Base-by-base conservation (phyloP, 768 basidiomycete genomes). In the Floccularia luteovirens region DNA sequence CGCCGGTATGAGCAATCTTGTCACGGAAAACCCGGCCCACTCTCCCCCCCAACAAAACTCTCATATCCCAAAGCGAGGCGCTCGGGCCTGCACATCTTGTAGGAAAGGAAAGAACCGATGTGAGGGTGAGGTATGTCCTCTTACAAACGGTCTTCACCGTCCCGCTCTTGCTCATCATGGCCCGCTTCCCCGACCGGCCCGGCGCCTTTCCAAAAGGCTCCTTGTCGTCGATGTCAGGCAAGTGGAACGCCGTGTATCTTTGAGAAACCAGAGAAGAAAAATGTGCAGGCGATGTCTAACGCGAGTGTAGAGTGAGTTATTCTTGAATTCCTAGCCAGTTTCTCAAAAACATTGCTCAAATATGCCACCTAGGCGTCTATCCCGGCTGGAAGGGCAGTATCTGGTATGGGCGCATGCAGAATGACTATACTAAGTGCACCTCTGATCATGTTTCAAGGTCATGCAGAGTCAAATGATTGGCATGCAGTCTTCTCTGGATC, bases 391-490 rank as follows among this genome's bases (percentile, higher is more conserved):
- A 59, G 83, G 84, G 48, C 87, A 90, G 58, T 90, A 89, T 56
- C 54, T 91, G 57, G 85, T 89, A 66, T 43, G 63, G 59, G 24
- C 33, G 39, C 46, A 32, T 31, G 24, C 19, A 14, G 13, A n/a
- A 35, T 34, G 11, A 13, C 38, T 27, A 13, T 38, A 13, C 28
- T 19, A 31, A 24, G 25, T 23, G 35, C 23, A 31, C 24, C 20
- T 36, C 16, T 22, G 8, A 32, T 27, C 25, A 37, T 38, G 25
- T 32, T 19, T 5, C 12, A 42, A 88, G 87, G 82, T 89, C 49
- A 86, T 91, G 77, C 87, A 91, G 58, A 88, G 86, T 62, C 89
- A 90, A 57, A 90, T 91, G 85, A 90, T 91, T 50, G 89, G 89
- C 51, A 87, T 91, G 82, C 90, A 91, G 61, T 84, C 87, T 4